A percentile compares a stretch with the other conserved stretches of the same genome.
Evolutionary conservation across 2,329 filamentous ascomycete species (phyloP).

Genomic region (Apiospora kogelbergensis): DNA sequence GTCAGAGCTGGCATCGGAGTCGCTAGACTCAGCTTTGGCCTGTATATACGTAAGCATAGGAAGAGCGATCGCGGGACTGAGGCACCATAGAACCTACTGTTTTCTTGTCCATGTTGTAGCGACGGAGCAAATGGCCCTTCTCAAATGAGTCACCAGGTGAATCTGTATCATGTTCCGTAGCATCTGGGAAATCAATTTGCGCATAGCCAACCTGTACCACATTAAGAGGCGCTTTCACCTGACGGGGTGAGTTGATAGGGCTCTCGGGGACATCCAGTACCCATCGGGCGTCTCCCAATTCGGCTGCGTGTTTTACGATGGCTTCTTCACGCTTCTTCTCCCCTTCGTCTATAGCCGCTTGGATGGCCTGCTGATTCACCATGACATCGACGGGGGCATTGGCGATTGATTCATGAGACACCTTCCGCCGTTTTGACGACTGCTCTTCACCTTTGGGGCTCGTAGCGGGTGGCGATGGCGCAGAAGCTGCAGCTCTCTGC

Average conservation of each 20-base stretch:
- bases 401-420: conserved; percentile 32
- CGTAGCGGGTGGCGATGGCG: conserved; percentile 36
- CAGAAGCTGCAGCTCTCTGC: conserved; percentile 64
- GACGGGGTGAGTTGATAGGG: conserved; percentile 25
- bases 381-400: conserved; percentile 40
- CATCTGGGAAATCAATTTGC: conserved; percentile 31
- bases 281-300: conserved; percentile 73
- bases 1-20: conserved; percentile 26
- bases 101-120: conserved; percentile 34
- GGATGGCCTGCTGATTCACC: conserved; percentile 59
- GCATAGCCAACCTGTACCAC: conserved; percentile 64
- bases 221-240: conserved; percentile 41
- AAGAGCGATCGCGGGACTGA: not conserved
- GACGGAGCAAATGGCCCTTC: conserved; percentile 23
- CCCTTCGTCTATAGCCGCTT: conserved; percentile 64
- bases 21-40: conserved; percentile 33
- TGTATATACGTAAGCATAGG: conserved; percentile 35
- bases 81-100: not conserved
- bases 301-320: conserved; percentile 60
- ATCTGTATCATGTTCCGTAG: conserved; percentile 21
- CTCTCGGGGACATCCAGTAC: conserved; percentile 59
- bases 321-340: conserved; percentile 64
- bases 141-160: conserved; percentile 17
- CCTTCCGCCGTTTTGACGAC: conserved; percentile 64
- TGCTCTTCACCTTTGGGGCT: conserved; percentile 48